Evolutionary conservation across 2,329 filamentous ascomycete species (phyloP), one percentile per base, ranked within the genome.

Genomic region (Trichoderma brevicompactum): DNA sequence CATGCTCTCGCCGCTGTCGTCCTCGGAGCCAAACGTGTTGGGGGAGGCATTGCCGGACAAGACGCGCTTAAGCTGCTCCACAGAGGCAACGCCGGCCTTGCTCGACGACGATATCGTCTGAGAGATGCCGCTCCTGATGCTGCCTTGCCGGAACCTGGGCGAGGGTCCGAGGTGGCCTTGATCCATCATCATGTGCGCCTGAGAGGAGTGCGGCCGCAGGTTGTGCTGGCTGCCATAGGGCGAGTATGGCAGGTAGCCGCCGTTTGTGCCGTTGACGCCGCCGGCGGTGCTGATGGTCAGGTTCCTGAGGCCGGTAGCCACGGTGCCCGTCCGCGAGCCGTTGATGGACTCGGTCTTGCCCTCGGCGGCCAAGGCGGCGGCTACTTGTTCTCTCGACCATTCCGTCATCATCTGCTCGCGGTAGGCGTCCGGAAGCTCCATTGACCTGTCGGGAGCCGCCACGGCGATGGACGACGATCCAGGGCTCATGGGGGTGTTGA

Each of bases 371-470:
- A 92, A 83, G 43, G 86, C 82, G 10, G 88, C 85, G 60, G 95
- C 80, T 38, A 90, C 91, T 13, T 82, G 79, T 23, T 96, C 93
- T 72, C 89, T 88, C 44, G 87, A 90, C 94, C 94, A 97, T 54
- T 91, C 86, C 19, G 85, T 81, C 65, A 92, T 79, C 85, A 97
- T 91, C 69, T 92, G 85, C 68, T 95, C 91, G 69, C 85, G 87
- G 70, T 92, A 86, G 34, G 81, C 82, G 15, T 80, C 75, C 0
- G 92, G 90, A 2, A 97, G 80, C 65, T 89, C 83, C n/a, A 79
- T 76, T 41, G 83, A 80, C 5, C 73, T 72, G 23, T 80, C 74
- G 60, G 44, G 44, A 4, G 74, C 66, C 1, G 44, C 44, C 7
- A 15, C 36, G 6, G 17, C 41, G 17, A 40, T 19, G 78, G 78